Conservation (phyloP, 2,329 filamentous ascomycete genomes). For the Dactylellina drechsleri region DNA sequence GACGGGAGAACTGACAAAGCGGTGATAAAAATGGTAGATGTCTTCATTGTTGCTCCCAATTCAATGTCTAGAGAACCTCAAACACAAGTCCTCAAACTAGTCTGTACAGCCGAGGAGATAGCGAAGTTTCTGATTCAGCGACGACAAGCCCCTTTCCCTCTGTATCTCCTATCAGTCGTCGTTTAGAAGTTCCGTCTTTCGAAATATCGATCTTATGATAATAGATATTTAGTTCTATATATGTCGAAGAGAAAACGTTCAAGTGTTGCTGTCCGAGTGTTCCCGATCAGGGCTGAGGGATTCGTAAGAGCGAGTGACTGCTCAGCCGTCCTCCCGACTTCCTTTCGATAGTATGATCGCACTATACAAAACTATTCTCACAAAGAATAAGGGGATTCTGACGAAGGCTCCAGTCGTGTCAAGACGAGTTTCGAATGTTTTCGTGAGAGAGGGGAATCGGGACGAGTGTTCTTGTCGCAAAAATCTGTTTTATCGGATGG, state of each 20-base stretch:
- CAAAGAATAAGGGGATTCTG: not conserved
- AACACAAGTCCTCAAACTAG: not conserved
- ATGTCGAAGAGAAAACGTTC: not conserved
- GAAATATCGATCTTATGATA: not conserved
- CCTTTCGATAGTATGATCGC: slow-evolving; percentile 3
- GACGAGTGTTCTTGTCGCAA: not conserved
- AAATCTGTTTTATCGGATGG: slow-evolving; percentile 7
- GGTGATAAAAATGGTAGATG: slow-evolving; percentile 7
- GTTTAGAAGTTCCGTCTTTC: not conserved
- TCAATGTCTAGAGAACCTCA: not conserved
- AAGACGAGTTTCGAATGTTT: not conserved
- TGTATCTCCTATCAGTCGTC: not conserved
- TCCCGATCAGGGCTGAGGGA: not conserved
- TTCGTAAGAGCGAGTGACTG: not conserved
- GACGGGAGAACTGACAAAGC: slow-evolving; percentile 35
- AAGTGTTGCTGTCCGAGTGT: not conserved
- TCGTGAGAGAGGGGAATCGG: not conserved
- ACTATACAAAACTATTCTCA: too few species aligned
- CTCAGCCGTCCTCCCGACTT: not conserved
- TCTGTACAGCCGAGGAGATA: not conserved
- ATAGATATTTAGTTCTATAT: not conserved
- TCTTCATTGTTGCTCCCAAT: slow-evolving; percentile 31
- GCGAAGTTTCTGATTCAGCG: not conserved
- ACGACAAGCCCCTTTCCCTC: not conserved
- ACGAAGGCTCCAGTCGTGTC: not conserved